Evolutionary conservation across 768 basidiomycete species (phyloP), one percentile per base, ranked within the genome.

Genomic region (Podaxis mareebaensis): DNA sequence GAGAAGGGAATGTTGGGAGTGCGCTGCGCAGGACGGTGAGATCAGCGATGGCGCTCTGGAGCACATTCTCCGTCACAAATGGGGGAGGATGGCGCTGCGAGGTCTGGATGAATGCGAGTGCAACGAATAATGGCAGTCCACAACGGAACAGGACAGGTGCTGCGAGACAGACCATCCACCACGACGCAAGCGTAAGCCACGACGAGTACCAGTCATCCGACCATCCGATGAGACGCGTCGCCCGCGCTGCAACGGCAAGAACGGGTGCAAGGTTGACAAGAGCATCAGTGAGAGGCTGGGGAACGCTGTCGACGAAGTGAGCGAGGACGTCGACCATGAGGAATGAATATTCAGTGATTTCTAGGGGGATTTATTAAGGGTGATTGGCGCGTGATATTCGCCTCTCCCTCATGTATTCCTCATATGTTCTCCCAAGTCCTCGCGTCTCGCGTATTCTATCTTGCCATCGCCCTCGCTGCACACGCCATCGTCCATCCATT

Each of bases 131-230:
- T 13, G 91, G 91, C 11, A 92, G 74, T 36, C 86, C 77, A 39
- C 79, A 77, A 66, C 82, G 80, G 67, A 93, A 74, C 10, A 73
- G 74, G 38, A 75, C 73, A 15, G 81, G 79, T 1, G 82, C 74
- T 51, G 89, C 79, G 60, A 95, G 77, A 76, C 91, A 93, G 20
- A 87, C 26, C 0, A 83, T 84, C 91, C 93, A 96, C 92, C 92
- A 95, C 1, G 72, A 71, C 0, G 82, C 89, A 49, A 96, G 76
- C 1, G 83, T 73, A 3, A 95, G 82, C 78, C 82, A 89, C 57
- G 85, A 81, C 58, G 91, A 83, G 68, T 87, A 82, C 81, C 82
- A 84, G 11, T 77, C 73, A 0, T 79, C 69, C 42, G 79, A 76
- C 90, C 92, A 93, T 66, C 79, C 83, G 36, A 84, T 33, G 1